These are phyloP conservation scores for Plectranthus barbatus DNA, from an alignment of 257 asterid genomes.

Conservation along the genomic window DNA sequence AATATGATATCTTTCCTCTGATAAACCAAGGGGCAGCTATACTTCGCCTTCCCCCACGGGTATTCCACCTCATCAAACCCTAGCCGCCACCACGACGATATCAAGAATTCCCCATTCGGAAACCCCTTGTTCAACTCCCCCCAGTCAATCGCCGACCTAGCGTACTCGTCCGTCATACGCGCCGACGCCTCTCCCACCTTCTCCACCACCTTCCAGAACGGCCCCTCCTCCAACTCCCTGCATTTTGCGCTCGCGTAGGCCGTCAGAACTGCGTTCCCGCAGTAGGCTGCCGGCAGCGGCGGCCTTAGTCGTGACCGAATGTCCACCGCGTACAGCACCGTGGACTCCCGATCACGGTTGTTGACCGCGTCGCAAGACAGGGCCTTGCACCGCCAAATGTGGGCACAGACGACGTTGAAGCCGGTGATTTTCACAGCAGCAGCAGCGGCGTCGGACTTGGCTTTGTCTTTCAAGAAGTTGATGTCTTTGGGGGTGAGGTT, in stretches of 20 bases:
- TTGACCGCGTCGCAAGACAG: slow-evolving; percentile 20
- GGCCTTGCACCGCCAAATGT: slow-evolving; percentile 83
- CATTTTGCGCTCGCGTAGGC: slow-evolving; percentile 59
- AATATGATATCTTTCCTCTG: slow-evolving; percentile 67
- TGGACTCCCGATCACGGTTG: slow-evolving; percentile 30
- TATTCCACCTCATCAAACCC: slow-evolving; percentile 68
- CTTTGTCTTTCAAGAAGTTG: slow-evolving; percentile 37
- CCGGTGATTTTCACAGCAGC: slow-evolving; percentile 37
- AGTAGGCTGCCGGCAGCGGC: slow-evolving; percentile 49
- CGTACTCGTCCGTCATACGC: slow-evolving; percentile 67
- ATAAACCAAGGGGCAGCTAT: slow-evolving; percentile 77
- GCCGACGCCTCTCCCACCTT: slow-evolving; percentile 49
- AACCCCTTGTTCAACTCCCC: slow-evolving; percentile 75
- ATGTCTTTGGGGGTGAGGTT: slow-evolving; percentile 35
- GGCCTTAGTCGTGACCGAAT: slow-evolving; percentile 55
- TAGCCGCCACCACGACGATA: slow-evolving; percentile 89
- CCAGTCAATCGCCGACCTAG: slow-evolving; percentile 76
- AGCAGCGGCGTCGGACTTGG: background rate
- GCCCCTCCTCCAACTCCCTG: slow-evolving; percentile 39
- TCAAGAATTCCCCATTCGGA: slow-evolving; percentile 78
- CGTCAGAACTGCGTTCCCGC: slow-evolving; percentile 72
- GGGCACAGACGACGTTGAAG: slow-evolving; percentile 68
- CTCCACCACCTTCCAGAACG: slow-evolving; percentile 39
- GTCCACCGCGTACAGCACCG: slow-evolving; percentile 66
- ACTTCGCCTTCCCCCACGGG: slow-evolving; percentile 83